Base-by-base conservation (phyloP, 2,329 filamentous ascomycete genomes). In the Rhynchosporium graminicola region DNA sequence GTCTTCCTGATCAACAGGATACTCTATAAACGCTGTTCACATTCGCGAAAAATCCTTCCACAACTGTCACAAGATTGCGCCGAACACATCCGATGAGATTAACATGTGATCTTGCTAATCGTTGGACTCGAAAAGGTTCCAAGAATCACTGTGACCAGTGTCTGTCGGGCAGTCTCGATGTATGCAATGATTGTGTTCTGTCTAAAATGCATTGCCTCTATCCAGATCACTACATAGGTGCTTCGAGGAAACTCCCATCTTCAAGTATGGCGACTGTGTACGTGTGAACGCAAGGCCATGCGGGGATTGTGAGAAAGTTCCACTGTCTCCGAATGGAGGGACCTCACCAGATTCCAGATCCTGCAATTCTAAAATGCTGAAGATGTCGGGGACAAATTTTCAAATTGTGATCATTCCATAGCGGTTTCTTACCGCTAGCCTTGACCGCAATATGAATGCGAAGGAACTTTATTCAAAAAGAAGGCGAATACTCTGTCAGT, bases 381-480 rank as follows among this genome's bases (percentile, higher is more conserved):
- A 15, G 15, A 46, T 8, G 33, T 6, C 9, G 33, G 33, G 13
- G 58, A 4, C 10, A 26, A n/a, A 1, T 54, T 42, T 28, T 60
- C 57, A 29, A 54, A 48, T 36, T 60, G 57, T 26, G 48, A 43
- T 36, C 63, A 60, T 20, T 62, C 52, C 29, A 13, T 65, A 47
- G 60, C 60, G 15, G 63, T 62, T 3, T 65, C 63, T 8, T 62
- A 65, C 47, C 62, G 60, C 54, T 65, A 60, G 63, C 48, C 57
- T 29, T 26, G 28, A 20, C 47, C 47, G 8, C 57, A 13, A 29
- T 46, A 52, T 46, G 48, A 60, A 36, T 20, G 5, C 9, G 28
- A 60, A 6, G 57, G 57, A 46, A 36, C 10, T 1, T 38, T 15
- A 46, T 43, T 40, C 60, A 59, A 13, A 28, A 59, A 28, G 13